A percentile compares a stretch with the other conserved stretches of the same genome.
phyloP scores from a whole-genome alignment of 768 basidiomycete species.

The Rossbeevera mucosa region DNA sequence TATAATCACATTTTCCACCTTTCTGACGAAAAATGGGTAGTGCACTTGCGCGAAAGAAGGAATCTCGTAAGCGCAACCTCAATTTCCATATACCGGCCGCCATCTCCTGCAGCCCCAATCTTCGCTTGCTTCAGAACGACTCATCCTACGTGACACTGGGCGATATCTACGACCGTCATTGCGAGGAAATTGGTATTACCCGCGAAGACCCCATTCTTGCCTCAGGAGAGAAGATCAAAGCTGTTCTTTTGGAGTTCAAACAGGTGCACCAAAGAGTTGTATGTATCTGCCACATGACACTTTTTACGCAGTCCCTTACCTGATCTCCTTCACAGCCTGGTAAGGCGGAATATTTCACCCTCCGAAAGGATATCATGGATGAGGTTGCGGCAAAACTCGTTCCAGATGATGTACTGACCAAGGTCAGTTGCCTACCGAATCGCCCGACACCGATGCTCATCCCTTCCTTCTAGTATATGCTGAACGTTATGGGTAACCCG shows the following conservation, averaged over 20 bases:
- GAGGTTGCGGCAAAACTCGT: conserved; percentile 85
- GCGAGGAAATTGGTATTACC: conserved; percentile 65
- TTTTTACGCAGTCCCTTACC: not conserved
- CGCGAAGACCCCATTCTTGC: conserved; percentile 87
- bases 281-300: conserved; percentile 6
- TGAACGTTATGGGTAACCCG: conserved; percentile 75
- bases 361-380: conserved; percentile 83
- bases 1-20: not conserved
- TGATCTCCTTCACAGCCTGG: conserved; percentile 39
- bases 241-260: conserved; percentile 57
- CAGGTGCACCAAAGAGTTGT: conserved; percentile 42
- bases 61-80: conserved; percentile 87
- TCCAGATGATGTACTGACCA: conserved; percentile 81
- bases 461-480: conserved; percentile 71
- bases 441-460: not conserved
- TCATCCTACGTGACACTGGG: conserved; percentile 86
- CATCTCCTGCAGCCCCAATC: conserved; percentile 74
- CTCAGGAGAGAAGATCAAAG: conserved; percentile 79
- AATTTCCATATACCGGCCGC: conserved; percentile 88
- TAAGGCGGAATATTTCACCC: conserved; percentile 60
- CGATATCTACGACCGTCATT: conserved; percentile 92
- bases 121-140: conserved; percentile 88
- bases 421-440: conserved; percentile 42
- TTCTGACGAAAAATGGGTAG: conserved; percentile 37
- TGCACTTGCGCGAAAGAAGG: conserved; percentile 81